These are phyloP conservation scores for Picocystis sp. DNA, from an alignment of 163 green algal genomes.

Conservation along the genomic window DNA sequence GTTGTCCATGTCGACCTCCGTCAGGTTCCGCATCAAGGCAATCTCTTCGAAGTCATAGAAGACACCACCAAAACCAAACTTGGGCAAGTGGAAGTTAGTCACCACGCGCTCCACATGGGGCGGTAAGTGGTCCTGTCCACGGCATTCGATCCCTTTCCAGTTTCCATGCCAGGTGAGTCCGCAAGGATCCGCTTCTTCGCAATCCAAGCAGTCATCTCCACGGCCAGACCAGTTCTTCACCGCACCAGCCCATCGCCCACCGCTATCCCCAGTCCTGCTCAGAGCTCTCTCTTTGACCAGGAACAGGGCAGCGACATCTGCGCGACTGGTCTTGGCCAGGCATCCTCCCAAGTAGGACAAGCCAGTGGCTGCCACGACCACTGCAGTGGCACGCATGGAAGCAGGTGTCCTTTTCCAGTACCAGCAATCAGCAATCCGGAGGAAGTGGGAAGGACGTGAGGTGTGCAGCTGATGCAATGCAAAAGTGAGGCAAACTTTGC, in stretches of 20 bases:
- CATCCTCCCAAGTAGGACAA: neutral
- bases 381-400: neutral
- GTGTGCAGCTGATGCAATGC: no score
- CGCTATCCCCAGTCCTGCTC: neutral
- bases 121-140: slow-evolving; percentile 1
- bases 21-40: slow-evolving; percentile 1
- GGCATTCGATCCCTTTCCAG: slow-evolving; percentile 5
- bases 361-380: neutral
- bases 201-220: slow-evolving; percentile 1
- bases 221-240: slow-evolving; percentile 6
- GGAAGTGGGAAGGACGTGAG: no score
- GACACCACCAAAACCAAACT: slow-evolving; percentile 1
- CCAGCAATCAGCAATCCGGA: no score
- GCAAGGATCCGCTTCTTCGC: slow-evolving; percentile 4
- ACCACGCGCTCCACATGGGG: slow-evolving; percentile 2
- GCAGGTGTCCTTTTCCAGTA: neutral
- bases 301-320: neutral
- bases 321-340: neutral
- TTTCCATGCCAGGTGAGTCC: slow-evolving; percentile 4
- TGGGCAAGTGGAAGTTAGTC: slow-evolving; percentile 7
- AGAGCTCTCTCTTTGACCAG: slow-evolving; percentile 1
- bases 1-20: slow-evolving; percentile 5
- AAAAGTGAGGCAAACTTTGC: no score
- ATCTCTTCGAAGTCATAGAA: slow-evolving; percentile 1
- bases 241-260: neutral